A percentile compares a stretch with the other conserved stretches of the same genome.
Evolutionary conservation across 2,329 filamentous ascomycete genomes (phyloP).

Genomic region (Clonostachys chloroleuca): DNA sequence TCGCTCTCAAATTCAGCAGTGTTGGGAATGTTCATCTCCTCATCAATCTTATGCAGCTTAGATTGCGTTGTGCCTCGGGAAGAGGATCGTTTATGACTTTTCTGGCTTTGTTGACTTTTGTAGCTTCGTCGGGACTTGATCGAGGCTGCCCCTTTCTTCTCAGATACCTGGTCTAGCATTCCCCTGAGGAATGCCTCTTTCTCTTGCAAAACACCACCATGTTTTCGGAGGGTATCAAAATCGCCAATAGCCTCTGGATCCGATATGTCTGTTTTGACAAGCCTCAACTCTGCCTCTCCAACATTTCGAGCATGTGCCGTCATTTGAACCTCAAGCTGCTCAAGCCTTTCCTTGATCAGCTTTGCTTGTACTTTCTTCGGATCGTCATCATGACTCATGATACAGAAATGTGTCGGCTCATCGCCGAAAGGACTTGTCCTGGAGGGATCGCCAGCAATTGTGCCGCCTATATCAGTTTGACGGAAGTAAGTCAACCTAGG

Average conservation of each 20-base stretch:
- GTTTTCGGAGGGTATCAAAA: slow-evolving; percentile 54
- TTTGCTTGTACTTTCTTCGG: slow-evolving; percentile 84
- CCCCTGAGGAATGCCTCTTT: slow-evolving; percentile 55
- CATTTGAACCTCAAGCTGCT: slow-evolving; percentile 75
- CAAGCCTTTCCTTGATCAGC: slow-evolving; percentile 75
- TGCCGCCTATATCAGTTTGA: slow-evolving; percentile 85
- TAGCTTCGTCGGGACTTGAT: neutral
- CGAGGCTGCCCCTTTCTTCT: slow-evolving; percentile 17
- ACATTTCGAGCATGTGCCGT: slow-evolving; percentile 67
- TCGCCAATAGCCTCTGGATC: slow-evolving; percentile 50
- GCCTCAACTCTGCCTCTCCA: slow-evolving; percentile 70
- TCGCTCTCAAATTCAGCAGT: slow-evolving; percentile 84
- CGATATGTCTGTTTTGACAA: slow-evolving; percentile 43
- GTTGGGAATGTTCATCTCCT: slow-evolving; percentile 61
- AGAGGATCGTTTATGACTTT: neutral
- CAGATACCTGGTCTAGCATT: slow-evolving; percentile 47
- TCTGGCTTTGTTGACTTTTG: neutral
- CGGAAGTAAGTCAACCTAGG: slow-evolving; percentile 97
- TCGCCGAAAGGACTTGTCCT: slow-evolving; percentile 87
- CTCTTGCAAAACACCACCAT: slow-evolving; percentile 50
- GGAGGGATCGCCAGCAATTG: slow-evolving; percentile 74
- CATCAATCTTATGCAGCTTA: slow-evolving; percentile 34
- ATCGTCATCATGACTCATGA: slow-evolving; percentile 89
- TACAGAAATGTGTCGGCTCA: slow-evolving; percentile 90
- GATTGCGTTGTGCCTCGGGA: slow-evolving; percentile 38